Percentiles rank a stretch among this genome's conserved stretches.
These are phyloP conservation scores for Aspergillus ochraceus DNA, from an alignment of 2,329 filamentous ascomycete genomes.

Conservation along the genomic window DNA sequence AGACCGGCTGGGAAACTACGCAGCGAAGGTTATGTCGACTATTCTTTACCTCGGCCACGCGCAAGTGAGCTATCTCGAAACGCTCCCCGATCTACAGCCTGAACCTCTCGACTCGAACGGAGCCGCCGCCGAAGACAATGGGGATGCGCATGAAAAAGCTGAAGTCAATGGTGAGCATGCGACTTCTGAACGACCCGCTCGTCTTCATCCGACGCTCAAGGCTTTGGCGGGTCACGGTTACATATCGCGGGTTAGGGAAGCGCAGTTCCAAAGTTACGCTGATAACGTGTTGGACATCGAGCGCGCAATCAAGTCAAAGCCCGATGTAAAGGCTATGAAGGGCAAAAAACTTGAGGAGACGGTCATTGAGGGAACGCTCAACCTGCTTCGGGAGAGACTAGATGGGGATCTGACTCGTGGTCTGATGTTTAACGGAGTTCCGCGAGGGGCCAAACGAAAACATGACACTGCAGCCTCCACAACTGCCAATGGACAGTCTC, in stretches of 20 bases:
- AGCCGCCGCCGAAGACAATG: slow-evolving; percentile 17
- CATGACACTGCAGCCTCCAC: slow-evolving; percentile 21
- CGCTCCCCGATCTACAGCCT: slow-evolving; percentile 35
- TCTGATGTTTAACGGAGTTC: slow-evolving; percentile 32
- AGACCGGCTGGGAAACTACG: slow-evolving; percentile 70
- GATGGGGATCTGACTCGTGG: slow-evolving; percentile 37
- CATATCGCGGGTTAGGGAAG: slow-evolving; percentile 40
- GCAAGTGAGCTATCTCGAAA: slow-evolving; percentile 50
- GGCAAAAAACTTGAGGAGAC: slow-evolving; percentile 40
- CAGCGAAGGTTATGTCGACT: slow-evolving; percentile 71
- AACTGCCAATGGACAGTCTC: slow-evolving; percentile 19
- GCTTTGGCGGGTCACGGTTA: slow-evolving; percentile 43
- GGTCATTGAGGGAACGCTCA: slow-evolving; percentile 28
- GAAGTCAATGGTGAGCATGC: slow-evolving; percentile 26
- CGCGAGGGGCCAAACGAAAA: slow-evolving; percentile 36
- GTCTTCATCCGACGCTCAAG: slow-evolving; percentile 40
- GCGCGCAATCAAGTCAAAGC: slow-evolving; percentile 29
- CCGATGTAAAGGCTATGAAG: slow-evolving; percentile 36
- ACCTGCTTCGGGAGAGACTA: slow-evolving; percentile 34
- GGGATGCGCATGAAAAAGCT: slow-evolving; percentile 21
- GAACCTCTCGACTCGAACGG: slow-evolving; percentile 25
- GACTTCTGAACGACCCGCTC: slow-evolving; percentile 20
- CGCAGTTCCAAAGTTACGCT: slow-evolving; percentile 42
- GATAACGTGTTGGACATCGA: slow-evolving; percentile 43
- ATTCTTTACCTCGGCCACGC: slow-evolving; percentile 77